Evolutionary conservation across 2,329 filamentous ascomycete species (phyloP), one percentile per base, ranked within the genome.

Genomic region (Cercospora sp.): DNA sequence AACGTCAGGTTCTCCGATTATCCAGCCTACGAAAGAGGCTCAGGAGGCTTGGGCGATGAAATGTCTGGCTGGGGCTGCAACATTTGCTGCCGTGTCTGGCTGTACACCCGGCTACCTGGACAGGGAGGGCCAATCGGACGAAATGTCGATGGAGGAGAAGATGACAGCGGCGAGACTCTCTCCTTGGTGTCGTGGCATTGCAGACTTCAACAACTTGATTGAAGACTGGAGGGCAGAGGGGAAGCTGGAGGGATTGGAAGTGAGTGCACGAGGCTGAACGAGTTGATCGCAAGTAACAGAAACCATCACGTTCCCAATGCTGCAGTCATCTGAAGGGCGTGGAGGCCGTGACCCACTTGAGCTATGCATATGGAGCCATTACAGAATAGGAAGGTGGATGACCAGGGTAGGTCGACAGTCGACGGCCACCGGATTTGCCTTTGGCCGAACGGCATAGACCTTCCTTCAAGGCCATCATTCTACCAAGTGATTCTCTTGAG

Each of bases 21-120:
- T 87, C 31, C 85, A 87, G 72, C 80, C 83, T 1, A 83, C 80
- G 0, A 63, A 66, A 3, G 79, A 81, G 26, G 84, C 80, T 0
- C 83, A 86, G 72, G 80, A 85, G 62, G 80, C 75, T 2, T 87
- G 85, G 84, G 77, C 80, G 0, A 70, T 72, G 26, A 72, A 77
- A 60, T 79, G 84, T 53, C 73, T 83, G 72, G 74, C 74, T 61
- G 77, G 79, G 1, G 82, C 82, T 0, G 76, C 75, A 7, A 79
- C 79, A 30, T 80, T 82, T 45, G 79, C 68, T 10, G 51, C 78
- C 7, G 65, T 84, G 20, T 73, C 75, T 5, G 79, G 83, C 13
- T 89, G 86, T 75, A 87, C 85, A n/a, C 86, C 86, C 0, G 80
- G 83, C 12, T 88, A 87, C 70, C 76, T 83, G 45, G 87, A 85